phyloP scores from a whole-genome alignment of 352 stramenopile species.

The Plasmopara muralis region DNA sequence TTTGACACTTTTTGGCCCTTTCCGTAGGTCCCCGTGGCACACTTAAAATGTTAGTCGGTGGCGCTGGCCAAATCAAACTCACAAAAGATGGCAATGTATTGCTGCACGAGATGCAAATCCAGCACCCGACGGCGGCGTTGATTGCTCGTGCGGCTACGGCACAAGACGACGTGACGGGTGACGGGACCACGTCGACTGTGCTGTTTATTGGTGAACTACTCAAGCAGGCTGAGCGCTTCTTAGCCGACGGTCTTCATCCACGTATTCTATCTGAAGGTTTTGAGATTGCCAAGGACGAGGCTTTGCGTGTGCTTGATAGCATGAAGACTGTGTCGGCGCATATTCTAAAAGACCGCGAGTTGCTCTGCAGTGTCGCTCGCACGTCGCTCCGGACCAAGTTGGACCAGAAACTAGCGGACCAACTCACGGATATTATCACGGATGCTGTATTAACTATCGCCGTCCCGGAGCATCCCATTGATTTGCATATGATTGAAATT shows the following conservation, averaged over 20 bases:
- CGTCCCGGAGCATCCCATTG: constrained; percentile 78
- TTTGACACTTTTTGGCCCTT: constrained; percentile 1
- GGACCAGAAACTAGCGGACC: constrained; percentile 88
- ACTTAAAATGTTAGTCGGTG: constrained; percentile 99
- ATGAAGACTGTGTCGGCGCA: constrained; percentile 83
- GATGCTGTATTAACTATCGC: constrained; percentile 95
- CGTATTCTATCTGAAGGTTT: constrained; percentile 97
- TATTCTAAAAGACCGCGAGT: constrained; percentile 91
- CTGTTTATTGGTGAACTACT: constrained; percentile 98
- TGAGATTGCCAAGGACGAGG: constrained; percentile 94
- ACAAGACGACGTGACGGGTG: constrained; percentile 92
- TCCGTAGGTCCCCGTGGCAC: constrained; percentile 92
- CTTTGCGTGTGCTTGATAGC: constrained; percentile 91
- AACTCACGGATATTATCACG: constrained; percentile 95
- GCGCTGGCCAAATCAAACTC: constrained; percentile 98
- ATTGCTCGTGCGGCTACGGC: constrained; percentile 98
- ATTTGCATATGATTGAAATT: constrained; percentile 99
- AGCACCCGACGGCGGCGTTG: constrained; percentile 97
- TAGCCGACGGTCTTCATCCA: constrained; percentile 95
- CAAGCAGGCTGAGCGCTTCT: constrained; percentile 96
- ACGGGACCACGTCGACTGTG: constrained; percentile 98
- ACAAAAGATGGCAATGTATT: constrained; percentile 99
- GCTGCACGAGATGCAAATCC: constrained; percentile 99
- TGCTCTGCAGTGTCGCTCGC: constrained; percentile 90
- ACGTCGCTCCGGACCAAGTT: constrained; percentile 98